Evolutionary conservation across 768 basidiomycete species (phyloP), one percentile per base, ranked within the genome.

Genomic region (Dacryopinax spathularia): DNA sequence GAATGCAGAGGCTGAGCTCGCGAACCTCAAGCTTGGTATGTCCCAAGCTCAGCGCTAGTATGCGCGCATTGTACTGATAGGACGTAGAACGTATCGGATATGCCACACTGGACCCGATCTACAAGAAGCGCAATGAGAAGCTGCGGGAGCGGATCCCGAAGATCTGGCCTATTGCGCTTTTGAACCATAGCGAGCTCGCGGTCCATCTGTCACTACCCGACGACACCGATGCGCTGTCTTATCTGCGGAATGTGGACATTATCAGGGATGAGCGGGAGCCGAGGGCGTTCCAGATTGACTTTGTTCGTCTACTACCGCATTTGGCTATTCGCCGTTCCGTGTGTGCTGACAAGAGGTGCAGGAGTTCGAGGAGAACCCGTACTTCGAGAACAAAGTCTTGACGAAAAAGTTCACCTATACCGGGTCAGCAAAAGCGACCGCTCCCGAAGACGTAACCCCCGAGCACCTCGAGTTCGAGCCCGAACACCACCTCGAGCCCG

Each of bases 351-450:
- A 34, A 65, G 10, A 9, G 16, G 16, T 20, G 43, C 69, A 92
- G 90, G 71, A 87, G 71, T 92, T 91, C 80, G 89, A 87, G 73
- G 81, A 89, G 70, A 92, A 92, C 76, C 88, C 88, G 22, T 89
- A 83, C 77, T 92, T 92, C 77, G 77, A 78, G 22, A 84, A 91
- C 73, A 76, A 77, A 48, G 81, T 90, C 36, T 73, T 92, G 71
- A 89, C 83, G 74, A 92, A 92, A 76, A 87, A 87, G 72, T 92
- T 82, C 79, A 88, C 85, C 72, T 87, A 82, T 71, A 73, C 80
- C 13, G 78, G 84, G 22, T 79, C 81, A 61, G 76, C 78, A 29
- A 72, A 75, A 34, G 85, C 89, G 60, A 78, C 76, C 71, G 77
- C 85, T 0, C 87, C 88, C 70, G 84, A 76, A 68, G 79, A 91